Conservation (phyloP, 1,284 basidiomycete genomes). For the Volvariella volvacea region DNA sequence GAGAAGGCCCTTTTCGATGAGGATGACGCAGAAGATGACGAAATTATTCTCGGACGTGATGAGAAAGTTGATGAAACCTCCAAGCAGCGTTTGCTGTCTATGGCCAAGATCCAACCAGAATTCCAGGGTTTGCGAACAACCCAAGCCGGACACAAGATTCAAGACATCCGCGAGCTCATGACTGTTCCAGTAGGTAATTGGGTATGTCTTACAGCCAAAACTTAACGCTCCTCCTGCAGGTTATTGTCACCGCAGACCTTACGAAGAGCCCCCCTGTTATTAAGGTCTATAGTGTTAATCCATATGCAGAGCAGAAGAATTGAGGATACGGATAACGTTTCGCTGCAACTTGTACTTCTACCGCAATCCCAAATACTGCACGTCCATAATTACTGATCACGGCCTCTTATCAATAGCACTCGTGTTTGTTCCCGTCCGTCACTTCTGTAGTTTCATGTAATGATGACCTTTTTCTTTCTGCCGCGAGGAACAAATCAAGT, state of each 20-base stretch:
- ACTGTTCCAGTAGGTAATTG: constrained; percentile 71
- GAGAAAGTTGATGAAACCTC: constrained; percentile 50
- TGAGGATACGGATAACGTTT: not conserved
- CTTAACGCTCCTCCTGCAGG: constrained; percentile 34
- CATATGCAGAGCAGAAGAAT: constrained; percentile 53
- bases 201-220: constrained; percentile 3
- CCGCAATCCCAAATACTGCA: too few species aligned
- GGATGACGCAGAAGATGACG: constrained; percentile 70
- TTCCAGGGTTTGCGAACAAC: constrained; percentile 79
- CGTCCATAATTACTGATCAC: too few species aligned
- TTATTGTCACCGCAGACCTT: constrained; percentile 89
- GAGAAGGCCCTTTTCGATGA: constrained; percentile 88
- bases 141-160: constrained; percentile 78
- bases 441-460: too few species aligned
- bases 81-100: constrained; percentile 73
- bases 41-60: constrained; percentile 70
- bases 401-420: too few species aligned
- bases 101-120: constrained; percentile 58
- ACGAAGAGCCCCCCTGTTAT: constrained; percentile 93
- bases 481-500: too few species aligned
- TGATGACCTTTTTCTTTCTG: too few species aligned
- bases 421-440: too few species aligned
- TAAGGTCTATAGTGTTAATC: constrained; percentile 87
- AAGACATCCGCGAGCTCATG: constrained; percentile 88
- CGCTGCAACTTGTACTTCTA: not conserved